Base-by-base conservation (phyloP, 345 rosid genomes). In the Sonneratia alba region DNA sequence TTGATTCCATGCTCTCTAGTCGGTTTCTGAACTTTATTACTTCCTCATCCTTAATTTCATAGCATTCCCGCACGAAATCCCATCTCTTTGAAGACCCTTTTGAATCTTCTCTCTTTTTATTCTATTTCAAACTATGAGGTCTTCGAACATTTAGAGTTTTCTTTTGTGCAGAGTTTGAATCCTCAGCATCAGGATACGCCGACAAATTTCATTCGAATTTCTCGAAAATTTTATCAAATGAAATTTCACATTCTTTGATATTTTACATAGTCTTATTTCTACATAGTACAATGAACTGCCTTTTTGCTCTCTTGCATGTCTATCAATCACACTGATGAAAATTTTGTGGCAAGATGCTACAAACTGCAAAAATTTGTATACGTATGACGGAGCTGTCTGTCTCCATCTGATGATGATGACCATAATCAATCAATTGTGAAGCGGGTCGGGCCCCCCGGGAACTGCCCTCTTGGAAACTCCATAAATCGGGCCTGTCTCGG, bases 391-490 rank as follows among this genome's bases (percentile, higher is more conserved):
- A n/a, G n/a, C n/a, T n/a, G n/a, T n/a, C 24, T 24, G 27, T n/a
- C 18, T 19, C 53, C 19, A 15, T 51, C 70, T 40, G 70, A 67
- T 1, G 36, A 15, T 12, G 18, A 21, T 42, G 43, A 59, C 49
- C 38, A 18, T 72, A 42, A 77, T 83, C 72, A 42, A 77, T 83
- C 79, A 84, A 67, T 85, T 87, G 75, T 87, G 89, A 71, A 85
- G 88, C 2, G 87, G 91, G 78, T 85, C 84, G 36, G 91, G 89
- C 22, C 91, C 87, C 3, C 71, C 82, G 0, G 89, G 89, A 71
- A 81, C 83, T 67, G 67, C 34, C 79, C 91, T 78, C 67, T 66
- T 55, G n/a, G 89, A 83, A 73, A 71, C 87, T 34, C 73, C 82
- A 75, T 73, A 77, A 70, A 75, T 43, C 16, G 84, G 76, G 67